These are phyloP conservation scores for Ciborinia camelliae DNA, from an alignment of 2,329 filamentous ascomycete species.

Conservation along the genomic window DNA sequence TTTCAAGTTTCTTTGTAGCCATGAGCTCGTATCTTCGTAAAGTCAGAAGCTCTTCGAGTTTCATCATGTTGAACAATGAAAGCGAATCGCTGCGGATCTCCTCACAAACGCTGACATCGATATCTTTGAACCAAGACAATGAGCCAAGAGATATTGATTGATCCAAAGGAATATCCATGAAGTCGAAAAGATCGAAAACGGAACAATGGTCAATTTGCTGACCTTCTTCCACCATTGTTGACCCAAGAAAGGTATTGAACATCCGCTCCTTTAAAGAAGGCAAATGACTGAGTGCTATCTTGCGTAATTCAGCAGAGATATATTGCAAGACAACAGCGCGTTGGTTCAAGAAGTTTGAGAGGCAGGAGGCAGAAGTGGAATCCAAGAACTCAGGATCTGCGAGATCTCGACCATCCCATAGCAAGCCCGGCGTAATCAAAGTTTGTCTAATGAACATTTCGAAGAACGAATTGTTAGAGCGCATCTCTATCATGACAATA, in stretches of 20 bases:
- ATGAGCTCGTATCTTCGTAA: constrained; percentile 63
- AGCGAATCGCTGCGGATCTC: constrained; percentile 57
- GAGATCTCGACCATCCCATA: constrained; percentile 70
- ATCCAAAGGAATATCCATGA: constrained; percentile 63
- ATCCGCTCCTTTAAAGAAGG: constrained; percentile 67
- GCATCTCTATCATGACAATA: constrained; percentile 74
- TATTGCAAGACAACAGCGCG: constrained; percentile 81
- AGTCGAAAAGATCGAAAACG: constrained; percentile 92
- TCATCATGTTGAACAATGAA: constrained; percentile 63
- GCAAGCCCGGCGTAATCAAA: constrained; percentile 63
- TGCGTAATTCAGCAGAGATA: constrained; percentile 77
- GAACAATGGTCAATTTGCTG: constrained; percentile 65
- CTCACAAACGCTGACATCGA: constrained; percentile 65
- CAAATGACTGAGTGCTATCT: constrained; percentile 66
- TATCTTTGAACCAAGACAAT: constrained; percentile 58
- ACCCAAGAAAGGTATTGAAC: constrained; percentile 73
- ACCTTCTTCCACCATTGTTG: constrained; percentile 63
- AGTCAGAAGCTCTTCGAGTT: constrained; percentile 70
- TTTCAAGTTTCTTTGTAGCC: constrained; percentile 47
- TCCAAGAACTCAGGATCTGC: constrained; percentile 64
- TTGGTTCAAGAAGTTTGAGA: constrained; percentile 67
- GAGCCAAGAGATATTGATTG: constrained; percentile 50
- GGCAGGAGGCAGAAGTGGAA: constrained; percentile 38
- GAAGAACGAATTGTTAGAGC: constrained; percentile 76
- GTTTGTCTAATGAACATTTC: constrained; percentile 69